A percentile compares a stretch with the other conserved stretches of the same genome.
Evolutionary conservation across 75 land plant species (phyloP).

Genomic region (Selaginella moellendorffii): DNA sequence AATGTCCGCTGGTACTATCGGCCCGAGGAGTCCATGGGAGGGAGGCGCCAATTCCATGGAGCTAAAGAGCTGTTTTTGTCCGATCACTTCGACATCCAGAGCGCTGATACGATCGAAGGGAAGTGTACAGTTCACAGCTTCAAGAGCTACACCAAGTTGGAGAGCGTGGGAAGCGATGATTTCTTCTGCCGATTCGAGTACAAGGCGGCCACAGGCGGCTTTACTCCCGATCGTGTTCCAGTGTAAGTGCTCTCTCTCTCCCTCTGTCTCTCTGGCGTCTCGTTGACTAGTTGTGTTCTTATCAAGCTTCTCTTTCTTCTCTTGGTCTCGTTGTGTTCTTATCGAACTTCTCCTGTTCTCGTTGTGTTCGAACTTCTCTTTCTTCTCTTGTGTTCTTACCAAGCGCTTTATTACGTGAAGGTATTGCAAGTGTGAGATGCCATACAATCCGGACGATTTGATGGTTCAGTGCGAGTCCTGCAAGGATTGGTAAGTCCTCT

Average conservation of each 20-base stretch:
- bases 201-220: conserved; percentile 65
- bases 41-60: conserved; percentile 72
- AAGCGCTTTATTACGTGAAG: no score
- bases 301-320: no score
- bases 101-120: conserved; percentile 39
- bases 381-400: no score
- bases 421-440: conserved; percentile 47
- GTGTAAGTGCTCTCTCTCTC: conserved; percentile 35
- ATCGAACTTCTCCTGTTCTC: no score
- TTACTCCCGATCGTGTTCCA: conserved; percentile 72
- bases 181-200: conserved; percentile 83
- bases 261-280: no score
- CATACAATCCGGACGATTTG: conserved; percentile 39
- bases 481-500: conserved; percentile 42
- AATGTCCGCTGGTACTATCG: conserved; percentile 75
- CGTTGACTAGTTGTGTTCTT: no score
- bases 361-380: no score
- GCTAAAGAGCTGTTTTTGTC: conserved; percentile 69
- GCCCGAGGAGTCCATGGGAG: conserved; percentile 76
- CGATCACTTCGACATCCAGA: conserved; percentile 68
- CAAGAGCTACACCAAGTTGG: conserved; percentile 70
- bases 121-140: conserved; percentile 58
- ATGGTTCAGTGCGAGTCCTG: conserved; percentile 39
- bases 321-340: no score
- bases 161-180: conserved; percentile 56